Evolutionary conservation across 805 yeast species (phyloP).

Genomic region (Pichia ethanolica): DNA sequence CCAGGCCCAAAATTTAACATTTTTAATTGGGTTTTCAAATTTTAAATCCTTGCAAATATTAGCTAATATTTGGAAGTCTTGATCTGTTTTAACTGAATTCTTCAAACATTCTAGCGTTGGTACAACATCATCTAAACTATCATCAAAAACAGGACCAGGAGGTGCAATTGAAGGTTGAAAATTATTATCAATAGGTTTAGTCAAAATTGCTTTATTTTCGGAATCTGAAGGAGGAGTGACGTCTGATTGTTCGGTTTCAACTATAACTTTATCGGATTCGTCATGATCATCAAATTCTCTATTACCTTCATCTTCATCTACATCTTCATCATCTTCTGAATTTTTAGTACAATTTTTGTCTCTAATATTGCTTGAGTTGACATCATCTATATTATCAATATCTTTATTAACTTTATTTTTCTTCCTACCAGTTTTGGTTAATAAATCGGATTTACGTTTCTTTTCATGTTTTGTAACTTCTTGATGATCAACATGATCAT

Average conservation of each 20-base stretch:
- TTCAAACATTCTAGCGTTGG: conserved; percentile 46
- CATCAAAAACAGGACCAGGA: conserved; percentile 51
- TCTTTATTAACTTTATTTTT: background rate
- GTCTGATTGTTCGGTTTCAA: conserved; percentile 19
- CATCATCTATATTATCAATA: background rate
- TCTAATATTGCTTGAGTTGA: too few relatives aligned
- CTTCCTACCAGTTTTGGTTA: background rate
- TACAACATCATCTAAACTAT: conserved; percentile 32
- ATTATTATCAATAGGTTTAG: conserved; percentile 18
- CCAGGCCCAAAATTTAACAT: conserved; percentile 63
- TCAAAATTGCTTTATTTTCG: background rate
- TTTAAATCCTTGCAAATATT: conserved; percentile 31
- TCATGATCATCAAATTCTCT: conserved; percentile 12
- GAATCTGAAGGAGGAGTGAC: conserved; percentile 22
- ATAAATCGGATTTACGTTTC: background rate
- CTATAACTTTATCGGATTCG: conserved; percentile 17
- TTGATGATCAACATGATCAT: background rate
- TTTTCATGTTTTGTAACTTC: conserved; percentile 3
- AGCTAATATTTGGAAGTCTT: conserved; percentile 54
- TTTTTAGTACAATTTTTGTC: background rate
- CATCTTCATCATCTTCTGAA: background rate
- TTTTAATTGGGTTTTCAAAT: conserved; percentile 20
- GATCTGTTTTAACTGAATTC: conserved; percentile 57
- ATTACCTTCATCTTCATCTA: background rate
- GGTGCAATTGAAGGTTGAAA: conserved; percentile 45